phyloP scores from a whole-genome alignment of 2,329 filamentous ascomycete genomes.

The Fusarium tuaranense region DNA sequence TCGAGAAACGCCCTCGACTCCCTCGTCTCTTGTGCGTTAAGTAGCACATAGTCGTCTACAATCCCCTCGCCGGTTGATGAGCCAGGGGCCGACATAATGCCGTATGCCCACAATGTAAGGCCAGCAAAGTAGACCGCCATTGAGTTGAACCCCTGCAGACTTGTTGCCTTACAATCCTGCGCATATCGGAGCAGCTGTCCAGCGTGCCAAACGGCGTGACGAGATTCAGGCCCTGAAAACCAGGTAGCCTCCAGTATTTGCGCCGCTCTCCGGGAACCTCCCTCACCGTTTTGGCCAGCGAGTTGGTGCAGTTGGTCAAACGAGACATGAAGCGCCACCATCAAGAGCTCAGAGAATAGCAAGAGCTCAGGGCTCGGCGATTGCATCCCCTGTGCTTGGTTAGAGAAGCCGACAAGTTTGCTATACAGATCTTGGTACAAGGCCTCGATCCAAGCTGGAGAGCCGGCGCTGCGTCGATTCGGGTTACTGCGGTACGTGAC shows the following conservation, averaged over 20 bases:
- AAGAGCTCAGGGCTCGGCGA: slow-evolving; percentile 22
- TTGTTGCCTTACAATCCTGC: slow-evolving; percentile 30
- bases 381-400: slow-evolving; percentile 21
- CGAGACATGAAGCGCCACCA: slow-evolving; percentile 43
- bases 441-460: slow-evolving; percentile 33
- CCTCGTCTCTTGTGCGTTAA: slow-evolving; percentile 35
- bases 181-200: slow-evolving; percentile 40
- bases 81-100: slow-evolving; percentile 23
- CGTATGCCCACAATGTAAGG: slow-evolving; percentile 40
- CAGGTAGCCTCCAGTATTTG: slow-evolving; percentile 32
- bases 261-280: slow-evolving; percentile 30
- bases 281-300: slow-evolving; percentile 37
- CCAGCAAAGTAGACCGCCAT: slow-evolving; percentile 40
- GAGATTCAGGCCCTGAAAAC: slow-evolving; percentile 30
- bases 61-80: slow-evolving; percentile 10
- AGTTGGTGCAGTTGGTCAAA: slow-evolving; percentile 36
- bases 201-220: slow-evolving; percentile 41
- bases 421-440: slow-evolving; percentile 41
- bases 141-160: slow-evolving; percentile 38
- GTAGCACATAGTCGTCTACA: slow-evolving; percentile 19
- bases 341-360: slow-evolving; percentile 40
- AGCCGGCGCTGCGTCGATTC: slow-evolving; percentile 10
- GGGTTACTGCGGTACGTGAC: slow-evolving; percentile 21
- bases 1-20: slow-evolving; percentile 34
- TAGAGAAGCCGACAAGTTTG: slow-evolving; percentile 30